Evolutionary conservation across 805 yeast genomes (phyloP).

Genomic region (Candida tibetensis): DNA sequence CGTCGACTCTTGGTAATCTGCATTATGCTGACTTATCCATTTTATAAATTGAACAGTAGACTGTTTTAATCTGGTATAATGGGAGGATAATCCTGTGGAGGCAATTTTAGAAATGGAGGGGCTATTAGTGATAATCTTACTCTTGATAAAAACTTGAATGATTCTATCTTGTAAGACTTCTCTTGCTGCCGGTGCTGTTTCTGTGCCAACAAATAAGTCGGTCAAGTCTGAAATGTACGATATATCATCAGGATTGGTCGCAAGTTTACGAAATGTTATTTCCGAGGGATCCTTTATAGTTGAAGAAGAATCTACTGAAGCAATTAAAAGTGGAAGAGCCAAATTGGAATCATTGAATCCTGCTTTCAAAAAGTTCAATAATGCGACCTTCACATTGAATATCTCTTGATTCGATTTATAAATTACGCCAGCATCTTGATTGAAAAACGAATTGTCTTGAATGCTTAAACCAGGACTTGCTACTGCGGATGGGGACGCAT

Average conservation of each 20-base stretch:
- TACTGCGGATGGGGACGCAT: conserved; percentile 18
- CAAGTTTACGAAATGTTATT: conserved; percentile 47
- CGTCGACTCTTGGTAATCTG: conserved; percentile 4
- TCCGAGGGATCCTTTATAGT: conserved; percentile 55
- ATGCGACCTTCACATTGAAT: conserved; percentile 21
- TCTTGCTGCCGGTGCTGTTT: conserved; percentile 49
- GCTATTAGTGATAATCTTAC: conserved; percentile 49
- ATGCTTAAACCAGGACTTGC: conserved; percentile 63
- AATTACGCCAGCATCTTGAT: conserved; percentile 63
- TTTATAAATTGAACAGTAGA: conserved; percentile 61
- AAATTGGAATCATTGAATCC: conserved; percentile 39
- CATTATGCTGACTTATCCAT: conserved; percentile 44
- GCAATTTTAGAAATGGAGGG: conserved; percentile 47
- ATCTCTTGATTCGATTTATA: conserved; percentile 50
- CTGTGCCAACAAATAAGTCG: conserved; percentile 49
- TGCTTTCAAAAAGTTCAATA: conserved; percentile 38
- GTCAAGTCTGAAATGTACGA: conserved; percentile 44
- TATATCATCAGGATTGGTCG: conserved; percentile 51
- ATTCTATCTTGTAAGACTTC: conserved; percentile 55
- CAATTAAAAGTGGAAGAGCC: conserved; percentile 56
- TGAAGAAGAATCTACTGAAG: conserved; percentile 58
- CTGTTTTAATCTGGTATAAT: conserved; percentile 50
- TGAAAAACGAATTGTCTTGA: conserved; percentile 58
- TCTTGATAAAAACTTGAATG: conserved; percentile 46
- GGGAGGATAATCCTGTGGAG: conserved; percentile 58